These are phyloP conservation scores for Penicillium lagena DNA, from an alignment of 495 filamentous ascomycete genomes.

Conservation along the genomic window DNA sequence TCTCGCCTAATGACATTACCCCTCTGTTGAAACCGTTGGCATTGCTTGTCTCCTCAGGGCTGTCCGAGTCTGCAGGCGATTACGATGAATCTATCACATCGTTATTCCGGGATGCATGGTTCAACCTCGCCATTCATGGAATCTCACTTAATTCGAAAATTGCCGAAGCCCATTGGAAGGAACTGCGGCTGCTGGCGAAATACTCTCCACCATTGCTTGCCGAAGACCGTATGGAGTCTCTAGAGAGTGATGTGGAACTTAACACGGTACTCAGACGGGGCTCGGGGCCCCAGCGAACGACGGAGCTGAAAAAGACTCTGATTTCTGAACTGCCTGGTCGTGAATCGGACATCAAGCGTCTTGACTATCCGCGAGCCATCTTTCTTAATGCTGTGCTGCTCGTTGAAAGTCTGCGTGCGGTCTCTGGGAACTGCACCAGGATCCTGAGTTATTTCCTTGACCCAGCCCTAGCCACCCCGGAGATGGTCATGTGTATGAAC, in stretches of 20 bases:
- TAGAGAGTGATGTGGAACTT: constrained; percentile 92
- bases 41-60: constrained; percentile 56
- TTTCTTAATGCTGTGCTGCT: constrained; percentile 84
- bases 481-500: constrained; percentile 82
- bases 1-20: constrained; percentile 76
- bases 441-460: constrained; percentile 87
- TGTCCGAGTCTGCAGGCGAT: constrained; percentile 10
- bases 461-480: constrained; percentile 68
- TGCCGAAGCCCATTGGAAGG: constrained; percentile 59
- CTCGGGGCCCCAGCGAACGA: constrained; percentile 65
- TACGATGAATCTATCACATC: constrained; percentile 60
- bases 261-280: constrained; percentile 85
- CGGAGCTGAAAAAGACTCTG: constrained; percentile 74
- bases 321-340: constrained; percentile 63
- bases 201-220: constrained; percentile 79
- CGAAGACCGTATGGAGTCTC: constrained; percentile 75
- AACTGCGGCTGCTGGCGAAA: constrained; percentile 74
- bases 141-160: constrained; percentile 67
- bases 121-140: constrained; percentile 91
- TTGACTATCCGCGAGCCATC: constrained; percentile 82
- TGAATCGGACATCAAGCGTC: constrained; percentile 66
- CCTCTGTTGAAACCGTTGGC: constrained; percentile 79
- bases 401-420: constrained; percentile 77
- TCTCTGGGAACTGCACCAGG: constrained; percentile 79
- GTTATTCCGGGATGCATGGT: constrained; percentile 88